Evolutionary conservation across 768 basidiomycete genomes (phyloP), one percentile per base, ranked within the genome.

Genomic region (Lactarius vividus): DNA sequence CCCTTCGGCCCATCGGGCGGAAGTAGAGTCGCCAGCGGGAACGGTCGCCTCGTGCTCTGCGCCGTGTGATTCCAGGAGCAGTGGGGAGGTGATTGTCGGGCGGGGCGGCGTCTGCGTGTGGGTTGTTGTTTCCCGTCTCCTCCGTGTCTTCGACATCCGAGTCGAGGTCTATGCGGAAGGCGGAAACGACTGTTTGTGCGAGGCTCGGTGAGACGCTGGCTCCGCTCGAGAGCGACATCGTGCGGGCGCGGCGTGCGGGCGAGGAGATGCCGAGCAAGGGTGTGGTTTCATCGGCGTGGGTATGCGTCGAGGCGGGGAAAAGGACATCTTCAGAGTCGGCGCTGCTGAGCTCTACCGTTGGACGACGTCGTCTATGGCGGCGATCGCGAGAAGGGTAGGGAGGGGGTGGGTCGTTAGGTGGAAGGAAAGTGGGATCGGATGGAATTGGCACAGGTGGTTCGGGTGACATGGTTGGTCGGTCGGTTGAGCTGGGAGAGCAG

Each of bases 151-250:
- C 70, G 60, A 70, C 71, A 20, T 82, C 79, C 5, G 75, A 72
- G 54, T 81, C 82, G 40, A 77, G 66, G 49, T 87, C 85, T 7
- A 79, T 76, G 5, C 81, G 79, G 71, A 91, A 88, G n/a, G 92
- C 79, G 0, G 88, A 89, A 4, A 88, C 72, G 42, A 92, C 75
- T 0, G 88, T 91, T 39, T 88, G 90, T 5, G 85, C 83, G 10
- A 92, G 77, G 2, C 87, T 89, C 6, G 87, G 87, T 2, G 86
- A 82, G 15, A 75, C 79, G 3, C 87, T 89, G 8, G 73, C 66
- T 0, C 78, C 75, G 2, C 82, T 83, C 23, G 75, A 71, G 46
- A 80, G 79, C 2, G 89, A 91, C 61, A 80, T 72, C 2, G 89
- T 82, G 31, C 88, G 82, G 56, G 79, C 81, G 15, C 88, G 65